Evolutionary conservation across 495 filamentous ascomycete species (phyloP).

Genomic region (Hamigera avellanea): DNA sequence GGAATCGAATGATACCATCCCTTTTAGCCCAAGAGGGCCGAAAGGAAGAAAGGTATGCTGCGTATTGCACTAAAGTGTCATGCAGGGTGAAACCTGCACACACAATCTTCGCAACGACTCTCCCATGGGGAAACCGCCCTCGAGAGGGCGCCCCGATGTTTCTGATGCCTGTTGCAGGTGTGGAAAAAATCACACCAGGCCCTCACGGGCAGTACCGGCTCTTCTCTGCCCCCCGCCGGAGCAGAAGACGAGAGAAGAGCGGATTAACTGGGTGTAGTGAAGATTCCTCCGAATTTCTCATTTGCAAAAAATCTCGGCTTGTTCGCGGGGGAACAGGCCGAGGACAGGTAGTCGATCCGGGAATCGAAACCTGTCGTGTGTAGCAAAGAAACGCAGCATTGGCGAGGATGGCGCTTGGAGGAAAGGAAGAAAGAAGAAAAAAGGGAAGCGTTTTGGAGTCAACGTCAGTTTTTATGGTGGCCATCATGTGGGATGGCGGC

Average conservation of each 20-base stretch:
- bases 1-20: slow-evolving; percentile 93
- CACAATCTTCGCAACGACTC: slow-evolving; percentile 92
- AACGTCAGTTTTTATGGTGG: too few relatives aligned
- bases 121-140: slow-evolving; percentile 55
- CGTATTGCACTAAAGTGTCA: slow-evolving; percentile 99
- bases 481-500: too few relatives aligned
- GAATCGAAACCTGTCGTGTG: slow-evolving; percentile 49
- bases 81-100: slow-evolving; percentile 25
- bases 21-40: slow-evolving; percentile 19
- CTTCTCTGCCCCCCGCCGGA: slow-evolving; percentile 12
- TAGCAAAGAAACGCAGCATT: slow-evolving; percentile 99
- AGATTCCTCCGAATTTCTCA: slow-evolving; percentile 99
- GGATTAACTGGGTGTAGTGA: slow-evolving; percentile 45
- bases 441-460: slow-evolving; percentile 4
- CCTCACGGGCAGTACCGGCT: slow-evolving; percentile 70
- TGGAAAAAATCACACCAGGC: slow-evolving; percentile 68
- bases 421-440: slow-evolving; percentile 29
- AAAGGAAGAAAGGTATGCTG: slow-evolving; percentile 56
- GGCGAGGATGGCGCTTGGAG: slow-evolving; percentile 80
- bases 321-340: slow-evolving; percentile 3
- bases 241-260: slow-evolving; percentile 18
- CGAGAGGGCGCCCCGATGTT: slow-evolving; percentile 58
- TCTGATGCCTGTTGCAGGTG: slow-evolving; percentile 98
- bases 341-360: slow-evolving; percentile 15
- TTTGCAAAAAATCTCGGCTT: slow-evolving; percentile 52